Evolutionary conservation across 2,329 filamentous ascomycete genomes (phyloP), one percentile per base, ranked within the genome.

Genomic region (Chalaropsis ovoidea): DNA sequence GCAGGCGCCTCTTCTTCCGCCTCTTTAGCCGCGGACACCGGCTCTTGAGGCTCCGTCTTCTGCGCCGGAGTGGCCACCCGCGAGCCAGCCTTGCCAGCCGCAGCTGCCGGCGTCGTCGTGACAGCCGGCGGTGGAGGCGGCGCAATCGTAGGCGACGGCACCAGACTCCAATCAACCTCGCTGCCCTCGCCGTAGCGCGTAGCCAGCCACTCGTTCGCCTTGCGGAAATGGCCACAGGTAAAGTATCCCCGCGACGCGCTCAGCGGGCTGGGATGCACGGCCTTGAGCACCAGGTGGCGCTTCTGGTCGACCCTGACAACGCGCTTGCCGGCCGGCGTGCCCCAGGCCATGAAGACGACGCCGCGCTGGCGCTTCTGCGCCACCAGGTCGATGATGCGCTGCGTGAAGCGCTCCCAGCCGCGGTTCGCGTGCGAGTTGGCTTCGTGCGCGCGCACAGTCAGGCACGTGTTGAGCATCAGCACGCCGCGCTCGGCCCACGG

Each of bases 321-420:
- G 65, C 92, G 80, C 77, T 90, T 88, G 65, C 86, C 88, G 0
- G 94, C 94, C 1, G 90, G 89, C 5, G 80, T 85, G 17, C 94
- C 94, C 94, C 94, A 99, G 0, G 93, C 93, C 75, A 99, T 78
- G 73, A 96, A 99, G 3, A 96, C 94, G 1, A 99, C 93, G 1
- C 94, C 94, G 35, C 81, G 80, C 0, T 83, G 86, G 56, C 91
- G 82, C 70, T 88, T 86, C 72, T 86, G 84, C 0, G 88, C 88
- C 1, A 97, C 89, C 0, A 89, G 82, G 70, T 97, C 91, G 69
- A 99, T 95, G 52, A 94, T 87, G 69, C 86, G 89, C 73, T 96
- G 92, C 22, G 93, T 99, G 73, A 99, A 89, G 56, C 81, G 81
- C 76, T 99, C 94, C 94, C 94, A 99, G 17, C 94, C 94, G 69